phyloP scores from a whole-genome alignment of 2,329 filamentous ascomycete genomes.

The Monosporascus sp. region DNA sequence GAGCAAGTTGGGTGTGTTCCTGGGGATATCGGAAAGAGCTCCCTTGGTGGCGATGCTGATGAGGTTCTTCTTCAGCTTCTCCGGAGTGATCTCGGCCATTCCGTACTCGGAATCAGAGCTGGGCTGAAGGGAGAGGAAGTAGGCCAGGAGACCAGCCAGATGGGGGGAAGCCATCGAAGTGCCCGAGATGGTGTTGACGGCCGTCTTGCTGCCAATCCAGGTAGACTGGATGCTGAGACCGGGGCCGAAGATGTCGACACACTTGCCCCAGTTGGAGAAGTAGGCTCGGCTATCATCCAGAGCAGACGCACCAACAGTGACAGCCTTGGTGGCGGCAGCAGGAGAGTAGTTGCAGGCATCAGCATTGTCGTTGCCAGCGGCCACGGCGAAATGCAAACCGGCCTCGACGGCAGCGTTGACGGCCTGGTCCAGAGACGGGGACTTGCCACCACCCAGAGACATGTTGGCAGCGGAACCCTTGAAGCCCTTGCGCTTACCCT shows the following conservation, averaged over 20 bases:
- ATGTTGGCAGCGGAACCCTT: constrained; percentile 99
- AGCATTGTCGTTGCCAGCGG: constrained; percentile 97
- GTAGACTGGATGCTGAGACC: constrained; percentile 96
- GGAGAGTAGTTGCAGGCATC: constrained; percentile 99
- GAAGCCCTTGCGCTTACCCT: constrained; percentile 90
- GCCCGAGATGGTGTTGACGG: constrained; percentile 97
- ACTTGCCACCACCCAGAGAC: constrained; percentile 98
- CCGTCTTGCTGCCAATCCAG: constrained; percentile 95
- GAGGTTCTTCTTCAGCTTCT: constrained; percentile 87
- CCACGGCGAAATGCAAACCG: constrained; percentile 95
- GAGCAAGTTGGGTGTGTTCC: constrained; percentile 86
- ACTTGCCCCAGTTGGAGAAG: constrained; percentile 99
- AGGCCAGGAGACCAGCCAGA: constrained; percentile 92
- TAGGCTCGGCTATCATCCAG: constrained; percentile 94
- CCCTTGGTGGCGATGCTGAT: constrained; percentile 76
- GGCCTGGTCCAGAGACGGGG: constrained; percentile 79
- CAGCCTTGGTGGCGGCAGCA: constrained; percentile 81
- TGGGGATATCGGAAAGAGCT: constrained; percentile 75
- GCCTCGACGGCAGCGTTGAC: constrained; percentile 90
- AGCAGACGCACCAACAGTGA: constrained; percentile 94
- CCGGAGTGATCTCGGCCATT: constrained; percentile 82
- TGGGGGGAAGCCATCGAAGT: constrained; percentile 99
- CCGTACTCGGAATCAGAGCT: constrained; percentile 85
- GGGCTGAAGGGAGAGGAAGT: constrained; percentile 95
- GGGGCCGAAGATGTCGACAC: constrained; percentile 98